Conservation (phyloP, 495 filamentous ascomycete genomes). For the Penicillium silybi region DNA sequence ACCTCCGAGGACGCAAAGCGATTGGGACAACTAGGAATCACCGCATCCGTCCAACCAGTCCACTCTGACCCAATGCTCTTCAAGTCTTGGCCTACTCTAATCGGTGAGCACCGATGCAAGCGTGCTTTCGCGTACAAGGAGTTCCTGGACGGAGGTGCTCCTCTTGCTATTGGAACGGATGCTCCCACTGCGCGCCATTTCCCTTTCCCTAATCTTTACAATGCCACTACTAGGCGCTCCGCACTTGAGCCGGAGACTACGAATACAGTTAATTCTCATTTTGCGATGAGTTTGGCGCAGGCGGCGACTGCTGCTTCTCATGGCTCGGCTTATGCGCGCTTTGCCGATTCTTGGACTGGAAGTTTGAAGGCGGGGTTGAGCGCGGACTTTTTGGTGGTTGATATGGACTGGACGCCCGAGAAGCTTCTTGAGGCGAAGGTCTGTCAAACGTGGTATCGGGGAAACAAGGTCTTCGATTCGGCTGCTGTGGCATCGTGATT, state of each 20-base stretch:
- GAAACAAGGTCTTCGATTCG: constrained; percentile 31
- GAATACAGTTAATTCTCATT: constrained; percentile 34
- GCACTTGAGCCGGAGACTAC: constrained; percentile 45
- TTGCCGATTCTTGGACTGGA: constrained; percentile 53
- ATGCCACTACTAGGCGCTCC: constrained; percentile 54
- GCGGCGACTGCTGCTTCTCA: constrained; percentile 52
- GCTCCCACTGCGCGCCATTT: constrained; percentile 54
- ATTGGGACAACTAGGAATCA: constrained; percentile 54
- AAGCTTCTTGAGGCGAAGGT: constrained; percentile 49
- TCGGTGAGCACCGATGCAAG: constrained; percentile 50
- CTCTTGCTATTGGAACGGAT: constrained; percentile 56
- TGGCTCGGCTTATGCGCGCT: constrained; percentile 56
- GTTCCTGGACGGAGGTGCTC: constrained; percentile 52
- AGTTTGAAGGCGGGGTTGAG: constrained; percentile 42
- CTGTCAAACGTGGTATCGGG: constrained; percentile 54
- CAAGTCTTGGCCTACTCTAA: constrained; percentile 53
- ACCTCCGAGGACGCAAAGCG: constrained; percentile 48
- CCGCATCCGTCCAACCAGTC: constrained; percentile 59
- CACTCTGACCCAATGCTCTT: constrained; percentile 60
- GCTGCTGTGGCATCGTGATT: not conserved
- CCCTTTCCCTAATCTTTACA: constrained; percentile 54
- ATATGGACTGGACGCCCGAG: constrained; percentile 53
- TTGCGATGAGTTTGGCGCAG: constrained; percentile 15
- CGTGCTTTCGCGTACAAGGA: constrained; percentile 61
- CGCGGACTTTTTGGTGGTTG: constrained; percentile 57